These are phyloP conservation scores for Botrytis tulipae DNA, from an alignment of 2,329 filamentous ascomycete genomes.

Conservation along the genomic window DNA sequence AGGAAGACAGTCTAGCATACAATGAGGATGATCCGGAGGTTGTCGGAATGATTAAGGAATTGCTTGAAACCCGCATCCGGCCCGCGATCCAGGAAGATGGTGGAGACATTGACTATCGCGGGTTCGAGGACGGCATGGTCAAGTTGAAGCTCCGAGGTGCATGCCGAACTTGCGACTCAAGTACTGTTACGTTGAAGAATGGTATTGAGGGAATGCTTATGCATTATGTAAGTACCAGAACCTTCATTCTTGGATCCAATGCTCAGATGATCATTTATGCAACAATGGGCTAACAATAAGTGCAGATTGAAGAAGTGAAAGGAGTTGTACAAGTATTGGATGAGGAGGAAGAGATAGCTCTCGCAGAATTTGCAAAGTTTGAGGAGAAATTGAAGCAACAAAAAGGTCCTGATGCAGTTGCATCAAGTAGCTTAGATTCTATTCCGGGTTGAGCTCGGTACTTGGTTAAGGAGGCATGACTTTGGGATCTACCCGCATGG, in stretches of 20 bases:
- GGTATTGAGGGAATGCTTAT: conserved; percentile 98
- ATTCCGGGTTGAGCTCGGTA: conserved; percentile 27
- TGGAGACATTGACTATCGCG: conserved; percentile 92
- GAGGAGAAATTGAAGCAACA: conserved; percentile 75
- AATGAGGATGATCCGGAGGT: conserved; percentile 92
- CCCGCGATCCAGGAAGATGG: conserved; percentile 97
- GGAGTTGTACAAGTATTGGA: conserved; percentile 89
- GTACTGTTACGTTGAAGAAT: conserved; percentile 94
- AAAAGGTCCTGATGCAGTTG: conserved; percentile 40
- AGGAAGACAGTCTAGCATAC: conserved; percentile 73
- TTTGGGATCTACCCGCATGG: background rate
- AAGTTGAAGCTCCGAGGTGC: conserved; percentile 84
- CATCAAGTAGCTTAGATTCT: conserved; percentile 33
- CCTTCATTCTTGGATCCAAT: background rate
- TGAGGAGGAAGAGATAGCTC: conserved; percentile 83
- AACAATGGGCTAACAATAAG: conserved; percentile 31
- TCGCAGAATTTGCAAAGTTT: conserved; percentile 89
- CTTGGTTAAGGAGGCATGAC: background rate
- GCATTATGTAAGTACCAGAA: conserved; percentile 70
- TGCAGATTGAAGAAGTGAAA: conserved; percentile 90
- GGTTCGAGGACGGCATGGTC: conserved; percentile 85
- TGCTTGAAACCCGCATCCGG: conserved; percentile 90
- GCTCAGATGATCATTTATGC: conserved; percentile 10
- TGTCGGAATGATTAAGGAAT: conserved; percentile 97
- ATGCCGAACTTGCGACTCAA: conserved; percentile 93